Conservation (phyloP, 352 stramenopile genomes). For the Bremia lactucae region DNA sequence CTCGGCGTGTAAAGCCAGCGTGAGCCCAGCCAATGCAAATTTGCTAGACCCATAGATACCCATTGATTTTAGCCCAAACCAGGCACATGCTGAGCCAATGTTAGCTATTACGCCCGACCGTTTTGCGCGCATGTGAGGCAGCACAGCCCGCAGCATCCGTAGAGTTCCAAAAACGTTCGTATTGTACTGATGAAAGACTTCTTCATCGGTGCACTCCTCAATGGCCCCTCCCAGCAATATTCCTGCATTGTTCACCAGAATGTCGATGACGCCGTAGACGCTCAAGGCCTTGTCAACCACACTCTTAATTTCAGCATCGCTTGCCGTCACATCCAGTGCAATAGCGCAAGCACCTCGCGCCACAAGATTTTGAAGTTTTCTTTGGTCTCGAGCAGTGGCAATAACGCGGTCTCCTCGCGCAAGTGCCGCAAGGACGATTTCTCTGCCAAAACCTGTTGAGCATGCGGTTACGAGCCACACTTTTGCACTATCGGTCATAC, state of each 20-base stretch:
- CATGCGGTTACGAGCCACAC: constrained; percentile 47
- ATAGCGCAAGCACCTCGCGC: constrained; percentile 15
- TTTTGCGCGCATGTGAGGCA: constrained; percentile 37
- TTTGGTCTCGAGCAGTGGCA: constrained; percentile 29
- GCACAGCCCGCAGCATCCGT: constrained; percentile 22
- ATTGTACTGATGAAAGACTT: constrained; percentile 26
- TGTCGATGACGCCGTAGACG: constrained; percentile 37
- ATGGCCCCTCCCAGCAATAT: constrained; percentile 34
- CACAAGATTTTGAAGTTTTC: constrained; percentile 28
- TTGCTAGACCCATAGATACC: constrained; percentile 32
- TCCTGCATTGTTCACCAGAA: constrained; percentile 42
- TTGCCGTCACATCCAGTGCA: constrained; percentile 35
- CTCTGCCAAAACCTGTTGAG: constrained; percentile 36
- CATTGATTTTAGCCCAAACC: constrained; percentile 19
- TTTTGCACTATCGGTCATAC: constrained; percentile 14
- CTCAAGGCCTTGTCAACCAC: constrained; percentile 19
- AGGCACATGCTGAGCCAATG: constrained; percentile 26
- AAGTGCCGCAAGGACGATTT: constrained; percentile 32
- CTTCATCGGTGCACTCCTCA: constrained; percentile 31
- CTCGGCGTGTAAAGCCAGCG: constrained; percentile 21
- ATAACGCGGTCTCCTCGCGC: constrained; percentile 37
- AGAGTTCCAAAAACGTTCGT: constrained; percentile 37
- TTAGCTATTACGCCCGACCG: constrained; percentile 31
- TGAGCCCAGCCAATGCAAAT: constrained; percentile 28
- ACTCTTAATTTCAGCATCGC: constrained; percentile 19